Evolutionary conservation across 208 protist genomes (phyloP).

Genomic region (Acanthamoeba sp.): DNA sequence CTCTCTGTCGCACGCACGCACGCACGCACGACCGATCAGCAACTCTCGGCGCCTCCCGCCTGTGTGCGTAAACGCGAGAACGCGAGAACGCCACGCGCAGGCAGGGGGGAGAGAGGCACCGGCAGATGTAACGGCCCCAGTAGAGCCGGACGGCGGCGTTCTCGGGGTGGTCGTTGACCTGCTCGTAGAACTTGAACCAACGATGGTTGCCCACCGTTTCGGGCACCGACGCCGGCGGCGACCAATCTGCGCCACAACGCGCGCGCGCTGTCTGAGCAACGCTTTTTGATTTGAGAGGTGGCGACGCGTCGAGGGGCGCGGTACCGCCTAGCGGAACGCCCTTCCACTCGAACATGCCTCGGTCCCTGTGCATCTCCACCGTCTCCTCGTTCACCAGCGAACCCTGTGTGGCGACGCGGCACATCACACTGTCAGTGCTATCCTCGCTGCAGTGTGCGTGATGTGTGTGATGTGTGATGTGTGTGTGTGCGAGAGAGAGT

Average conservation of each 20-base stretch:
- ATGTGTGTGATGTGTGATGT: not conserved
- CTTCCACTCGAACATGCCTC: not conserved
- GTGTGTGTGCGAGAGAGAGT: not conserved
- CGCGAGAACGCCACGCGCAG: not conserved
- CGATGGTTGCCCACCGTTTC: slow-evolving; percentile 23
- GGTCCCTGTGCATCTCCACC: not conserved
- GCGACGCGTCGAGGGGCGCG: no score
- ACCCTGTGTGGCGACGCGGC: not conserved
- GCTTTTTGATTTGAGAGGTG: no score
- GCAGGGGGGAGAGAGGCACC: not conserved
- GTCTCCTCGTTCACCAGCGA: not conserved
- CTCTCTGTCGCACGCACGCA: not conserved
- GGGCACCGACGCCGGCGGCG: not conserved
- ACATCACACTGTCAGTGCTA: not conserved
- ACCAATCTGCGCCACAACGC: not conserved
- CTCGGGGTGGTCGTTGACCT: not conserved
- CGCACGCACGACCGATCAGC: not conserved
- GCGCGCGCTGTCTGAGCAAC: no score
- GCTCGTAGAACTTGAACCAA: slow-evolving; percentile 75
- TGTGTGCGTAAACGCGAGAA: no score
- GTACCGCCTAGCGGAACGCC: not conserved
- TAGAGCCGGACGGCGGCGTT: not conserved
- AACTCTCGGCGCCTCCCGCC: no score
- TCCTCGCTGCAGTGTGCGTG: not conserved
- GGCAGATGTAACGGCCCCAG: slow-evolving; percentile 70